Base-by-base conservation (phyloP, 106 monocot genomes). In the Apostasia ramifera region DNA sequence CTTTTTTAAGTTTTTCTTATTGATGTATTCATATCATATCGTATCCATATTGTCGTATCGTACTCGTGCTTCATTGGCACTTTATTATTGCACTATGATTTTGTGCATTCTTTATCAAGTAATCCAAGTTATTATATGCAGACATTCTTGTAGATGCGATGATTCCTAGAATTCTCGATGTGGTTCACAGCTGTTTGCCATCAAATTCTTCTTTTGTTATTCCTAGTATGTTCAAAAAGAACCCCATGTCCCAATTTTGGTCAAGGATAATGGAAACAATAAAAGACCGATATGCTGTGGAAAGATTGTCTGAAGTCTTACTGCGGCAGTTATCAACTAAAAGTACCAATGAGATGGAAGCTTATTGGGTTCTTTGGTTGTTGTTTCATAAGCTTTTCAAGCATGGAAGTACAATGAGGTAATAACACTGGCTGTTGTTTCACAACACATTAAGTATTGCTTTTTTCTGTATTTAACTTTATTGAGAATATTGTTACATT, bases 351-450 rank as follows among this genome's bases (percentile, higher is more conserved):
- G 93, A 93, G 69, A 41, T 66, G 7, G 98, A 98, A 82, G 87
- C 83, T 71, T 93, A 93, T 71, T 90, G 89, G 90, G 80, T 71
- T 50, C 71, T 98, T 45, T 93, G 98, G 98, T 44, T 83, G 38
- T 67, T 98, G 68, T 98, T 84, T 74, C 75, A 80, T 71, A 76
- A 47, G 42, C 73, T 59, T 70, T 79, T 76, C 67, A 82, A 70
- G 50, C 69, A 76, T 49, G 74, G 75, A 44, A 67, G n/a, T 37
- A 52, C 71, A 4, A 77, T 75, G 9, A 92, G 93, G 98, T 98
- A 58, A 76, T 76, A 14, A 8, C 10, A 45, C 5, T 15, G 26
- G 26, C 26, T 26, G 26, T 26, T 26, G 26, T 26, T 26, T 26
- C 26, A 26, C 26, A 26, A 26, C 26, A 26, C 26, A 26, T 26